Percentiles rank a stretch among this genome's conserved stretches.
Conservation (phyloP, 2,329 filamentous ascomycete species). For the Dactylellina drechsleri region DNA sequence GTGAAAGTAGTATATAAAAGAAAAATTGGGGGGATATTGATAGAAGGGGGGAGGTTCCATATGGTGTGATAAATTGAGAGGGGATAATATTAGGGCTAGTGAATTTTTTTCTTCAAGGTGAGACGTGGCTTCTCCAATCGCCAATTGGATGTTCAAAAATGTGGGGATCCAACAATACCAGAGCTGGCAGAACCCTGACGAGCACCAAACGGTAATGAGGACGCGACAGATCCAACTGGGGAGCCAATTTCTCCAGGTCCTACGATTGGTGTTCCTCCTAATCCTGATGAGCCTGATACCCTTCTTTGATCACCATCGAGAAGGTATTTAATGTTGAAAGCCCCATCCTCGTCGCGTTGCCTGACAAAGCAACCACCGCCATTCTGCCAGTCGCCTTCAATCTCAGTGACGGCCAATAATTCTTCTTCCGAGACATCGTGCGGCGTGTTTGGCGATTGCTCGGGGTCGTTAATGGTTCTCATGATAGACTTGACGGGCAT, state of each 20-base stretch:
- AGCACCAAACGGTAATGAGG: conserved; percentile 32
- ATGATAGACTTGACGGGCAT: conserved; percentile 74
- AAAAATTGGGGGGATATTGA: no score
- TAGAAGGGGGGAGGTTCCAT: background rate
- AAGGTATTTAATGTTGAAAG: conserved; percentile 13
- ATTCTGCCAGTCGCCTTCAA: conserved; percentile 84
- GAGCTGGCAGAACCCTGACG: conserved; percentile 28
- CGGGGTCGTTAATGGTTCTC: conserved; percentile 73
- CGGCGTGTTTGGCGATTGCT: conserved; percentile 67
- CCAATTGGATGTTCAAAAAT: conserved; percentile 18
- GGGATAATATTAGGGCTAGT: background rate
- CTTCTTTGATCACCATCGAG: conserved; percentile 22
- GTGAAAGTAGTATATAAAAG: conserved; percentile 1
- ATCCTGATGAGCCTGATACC: conserved; percentile 31
- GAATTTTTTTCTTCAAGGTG: no score
- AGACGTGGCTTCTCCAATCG: no score
- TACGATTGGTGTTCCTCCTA: conserved; percentile 28
- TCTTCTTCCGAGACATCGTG: conserved; percentile 71
- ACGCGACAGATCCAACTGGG: conserved; percentile 20
- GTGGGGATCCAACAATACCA: conserved; percentile 38
- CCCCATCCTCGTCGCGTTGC: conserved; percentile 65
- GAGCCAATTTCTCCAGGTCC: conserved; percentile 49
- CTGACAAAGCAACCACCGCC: conserved; percentile 89
- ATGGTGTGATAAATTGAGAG: background rate
- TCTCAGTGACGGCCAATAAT: conserved; percentile 85